phyloP scores from a whole-genome alignment of 768 basidiomycete species.

The Leccinum rimulosum region DNA sequence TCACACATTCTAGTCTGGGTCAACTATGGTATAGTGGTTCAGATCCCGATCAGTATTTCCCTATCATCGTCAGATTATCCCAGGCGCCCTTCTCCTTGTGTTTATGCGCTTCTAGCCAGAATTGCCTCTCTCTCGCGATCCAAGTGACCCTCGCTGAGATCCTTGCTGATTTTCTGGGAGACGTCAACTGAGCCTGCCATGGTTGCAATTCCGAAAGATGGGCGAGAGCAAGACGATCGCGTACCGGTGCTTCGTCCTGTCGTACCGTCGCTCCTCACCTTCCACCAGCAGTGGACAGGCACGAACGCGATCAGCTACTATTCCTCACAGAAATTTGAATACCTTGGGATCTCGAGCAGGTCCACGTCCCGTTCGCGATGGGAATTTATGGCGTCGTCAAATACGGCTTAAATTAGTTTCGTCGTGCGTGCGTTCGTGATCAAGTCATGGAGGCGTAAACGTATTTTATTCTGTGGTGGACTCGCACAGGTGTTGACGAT shows the following conservation, averaged over 20 bases:
- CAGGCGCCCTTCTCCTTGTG: conserved; percentile 35
- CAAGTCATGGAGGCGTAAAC: conserved; percentile 39
- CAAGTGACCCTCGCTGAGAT: conserved; percentile 35
- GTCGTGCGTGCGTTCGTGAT: conserved; percentile 36
- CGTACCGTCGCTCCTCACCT: conserved; percentile 23
- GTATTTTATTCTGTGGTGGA: conserved; percentile 26
- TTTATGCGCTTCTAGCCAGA: conserved; percentile 34
- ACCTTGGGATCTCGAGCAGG: conserved; percentile 34
- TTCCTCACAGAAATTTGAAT: conserved; percentile 34
- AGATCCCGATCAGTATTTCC: neutral
- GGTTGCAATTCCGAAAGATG: conserved; percentile 32
- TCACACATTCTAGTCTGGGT: too few species aligned
- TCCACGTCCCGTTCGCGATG: conserved; percentile 33
- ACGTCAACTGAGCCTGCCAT: conserved; percentile 17
- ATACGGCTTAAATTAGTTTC: conserved; percentile 20
- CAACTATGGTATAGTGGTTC: too few species aligned
- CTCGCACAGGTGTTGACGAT: conserved; percentile 35
- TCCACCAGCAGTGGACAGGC: conserved; percentile 41
- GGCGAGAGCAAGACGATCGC: conserved; percentile 29
- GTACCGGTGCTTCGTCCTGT: conserved; percentile 31
- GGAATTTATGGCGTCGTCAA: conserved; percentile 44
- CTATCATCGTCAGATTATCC: conserved; percentile 33
- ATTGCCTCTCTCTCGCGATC: conserved; percentile 36
- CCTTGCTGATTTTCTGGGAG: conserved; percentile 32
- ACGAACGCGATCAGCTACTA: conserved; percentile 43